Base-by-base conservation (phyloP, 176 grass and related monocot species). In the Aegilops umbellulata region DNA sequence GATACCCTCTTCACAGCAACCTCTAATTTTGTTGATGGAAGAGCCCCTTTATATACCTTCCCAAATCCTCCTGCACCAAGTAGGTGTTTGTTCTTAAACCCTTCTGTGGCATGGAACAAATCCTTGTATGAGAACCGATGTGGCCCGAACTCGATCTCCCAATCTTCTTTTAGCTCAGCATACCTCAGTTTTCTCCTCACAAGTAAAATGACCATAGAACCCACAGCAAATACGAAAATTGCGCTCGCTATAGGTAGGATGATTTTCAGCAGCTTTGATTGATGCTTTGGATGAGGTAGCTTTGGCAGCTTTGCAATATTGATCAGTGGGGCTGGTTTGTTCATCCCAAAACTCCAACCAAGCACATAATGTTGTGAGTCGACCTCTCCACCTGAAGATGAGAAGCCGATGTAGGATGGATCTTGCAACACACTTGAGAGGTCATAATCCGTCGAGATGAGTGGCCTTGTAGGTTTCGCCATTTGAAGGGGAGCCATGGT, bases 301-400 rank as follows among this genome's bases (percentile, higher is more conserved):
- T 82, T 32, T 16, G 94, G 94, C 7, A 97, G 15, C 49, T 85
- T 86, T 1, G 6, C 57, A 8, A 39, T n/a, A 10, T 92, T 60
- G 22, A 97, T 82, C 1, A 20, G 9, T 23, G 60, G 83, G 55
- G 83, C 83, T 22, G 10, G 34, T 7, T 72, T 64, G 25, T 90
- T 71, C 46, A 94, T 65, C 42, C 75, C 87, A 13, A 94, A 97
- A 80, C 94, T 97, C 94, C 94, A 97, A 19, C 84, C 94, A 10
- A 97, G 89, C 16, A 97, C 72, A 0, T 78, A 94, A 58, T 97
- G 85, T 44, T 70, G 4, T 7, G 83, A 83, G 19, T 23, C 23
- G 3, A 80, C 30, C 8, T 53, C 39, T 0, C 67, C 75, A 3
- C 87, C 80, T 3, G 69, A 74, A 2, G 84, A 30, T 4, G 90